Evolutionary conservation across 1,284 basidiomycete genomes (phyloP).

Genomic region (Ustilago cynodontis): DNA sequence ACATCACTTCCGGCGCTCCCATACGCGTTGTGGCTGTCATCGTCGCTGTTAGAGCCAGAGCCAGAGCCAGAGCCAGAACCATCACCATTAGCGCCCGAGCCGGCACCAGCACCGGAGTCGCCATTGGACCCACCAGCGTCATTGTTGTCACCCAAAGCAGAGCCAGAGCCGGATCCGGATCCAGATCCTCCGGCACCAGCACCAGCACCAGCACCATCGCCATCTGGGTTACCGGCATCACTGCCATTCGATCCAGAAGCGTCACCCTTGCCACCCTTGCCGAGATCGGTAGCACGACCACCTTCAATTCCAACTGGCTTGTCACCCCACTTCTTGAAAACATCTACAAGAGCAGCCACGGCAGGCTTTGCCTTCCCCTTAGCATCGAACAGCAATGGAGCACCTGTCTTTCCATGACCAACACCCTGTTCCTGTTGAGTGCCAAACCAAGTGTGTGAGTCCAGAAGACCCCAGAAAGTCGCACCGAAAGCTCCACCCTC

Average conservation of each 20-base stretch:
- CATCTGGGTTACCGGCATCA: background rate
- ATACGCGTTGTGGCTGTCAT: slow-evolving; percentile 6
- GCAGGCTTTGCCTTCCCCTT: slow-evolving; percentile 45
- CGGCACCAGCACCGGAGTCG: slow-evolving; percentile 6
- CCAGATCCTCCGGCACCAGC: slow-evolving; percentile 13
- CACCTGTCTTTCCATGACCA: slow-evolving; percentile 31
- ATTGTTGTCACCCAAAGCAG: slow-evolving; percentile 2
- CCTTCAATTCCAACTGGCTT: slow-evolving; percentile 42
- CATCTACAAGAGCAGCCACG: slow-evolving; percentile 45
- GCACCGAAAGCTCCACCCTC: slow-evolving; percentile 40
- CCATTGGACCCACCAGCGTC: slow-evolving; percentile 2
- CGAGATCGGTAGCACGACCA: slow-evolving; percentile 23
- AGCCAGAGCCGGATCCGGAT: slow-evolving; percentile 1
- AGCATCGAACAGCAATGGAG: slow-evolving; percentile 40
- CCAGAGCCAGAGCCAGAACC: slow-evolving; percentile 13
- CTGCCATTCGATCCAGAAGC: background rate
- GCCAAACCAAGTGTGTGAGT: slow-evolving; percentile 43
- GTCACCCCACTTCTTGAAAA: slow-evolving; percentile 52
- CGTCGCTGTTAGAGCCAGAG: slow-evolving; percentile 6
- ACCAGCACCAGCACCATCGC: slow-evolving; percentile 4
- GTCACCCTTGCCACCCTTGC: background rate
- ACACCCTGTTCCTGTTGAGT: slow-evolving; percentile 12
- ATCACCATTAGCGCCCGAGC: background rate
- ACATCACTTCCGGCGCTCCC: background rate
- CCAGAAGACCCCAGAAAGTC: slow-evolving; percentile 31